Percentiles rank a stretch among this genome's conserved stretches.
Evolutionary conservation across 148 eudicot genomes (phyloP).

Genomic region (Pouteria glomerata): DNA sequence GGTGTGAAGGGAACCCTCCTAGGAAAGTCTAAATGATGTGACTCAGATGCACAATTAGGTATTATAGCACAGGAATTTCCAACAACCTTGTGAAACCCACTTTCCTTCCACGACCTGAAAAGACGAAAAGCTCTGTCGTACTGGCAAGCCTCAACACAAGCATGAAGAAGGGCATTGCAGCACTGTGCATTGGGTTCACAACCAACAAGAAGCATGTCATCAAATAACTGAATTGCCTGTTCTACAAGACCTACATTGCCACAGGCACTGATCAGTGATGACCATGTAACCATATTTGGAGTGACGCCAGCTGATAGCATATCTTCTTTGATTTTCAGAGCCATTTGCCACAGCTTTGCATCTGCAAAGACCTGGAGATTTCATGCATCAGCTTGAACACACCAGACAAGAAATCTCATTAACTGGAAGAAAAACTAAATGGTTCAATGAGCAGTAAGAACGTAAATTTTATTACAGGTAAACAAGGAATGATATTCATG

Average conservation of each 20-base stretch:
- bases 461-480: not conserved
- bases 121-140: slow-evolving; percentile 88
- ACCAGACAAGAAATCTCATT: slow-evolving; percentile 2
- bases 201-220: slow-evolving; percentile 85
- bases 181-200: slow-evolving; percentile 85
- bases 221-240: slow-evolving; percentile 64
- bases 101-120: slow-evolving; percentile 67
- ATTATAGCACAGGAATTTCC: slow-evolving; percentile 15
- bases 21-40: slow-evolving; percentile 31
- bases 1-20: slow-evolving; percentile 60
- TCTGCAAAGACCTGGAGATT: slow-evolving; percentile 81
- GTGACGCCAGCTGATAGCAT: slow-evolving; percentile 83
- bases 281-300: slow-evolving; percentile 87
- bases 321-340: slow-evolving; percentile 83
- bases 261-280: slow-evolving; percentile 89
- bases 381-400: slow-evolving; percentile 19
- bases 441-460: slow-evolving; percentile 6
- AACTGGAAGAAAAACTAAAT: not conserved
- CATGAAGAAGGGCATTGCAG: slow-evolving; percentile 84
- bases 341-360: slow-evolving; percentile 86
- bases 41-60: slow-evolving; percentile 11
- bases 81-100: slow-evolving; percentile 22
- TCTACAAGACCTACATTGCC: slow-evolving; percentile 86
- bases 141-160: slow-evolving; percentile 86
- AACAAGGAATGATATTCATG: not conserved